Percentiles rank a stretch among this genome's conserved stretches.
Evolutionary conservation across 768 basidiomycete genomes (phyloP).

Genomic region (Amanita subjunquillea): DNA sequence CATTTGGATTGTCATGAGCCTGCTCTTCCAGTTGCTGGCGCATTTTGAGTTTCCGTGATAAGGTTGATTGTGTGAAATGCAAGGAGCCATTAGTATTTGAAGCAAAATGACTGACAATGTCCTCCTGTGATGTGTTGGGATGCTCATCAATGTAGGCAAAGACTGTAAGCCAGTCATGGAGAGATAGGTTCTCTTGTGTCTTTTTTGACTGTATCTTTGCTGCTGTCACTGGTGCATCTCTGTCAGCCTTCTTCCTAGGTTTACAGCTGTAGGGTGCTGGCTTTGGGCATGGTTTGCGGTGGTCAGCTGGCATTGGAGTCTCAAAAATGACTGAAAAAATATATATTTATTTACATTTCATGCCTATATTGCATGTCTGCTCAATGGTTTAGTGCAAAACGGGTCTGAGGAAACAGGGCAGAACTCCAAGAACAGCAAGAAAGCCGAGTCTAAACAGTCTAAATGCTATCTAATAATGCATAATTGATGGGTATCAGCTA

Average conservation of each 20-base stretch:
- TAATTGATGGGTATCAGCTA: conserved; percentile 1
- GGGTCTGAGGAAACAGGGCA: neutral
- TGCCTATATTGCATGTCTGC: neutral
- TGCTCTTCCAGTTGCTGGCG: neutral
- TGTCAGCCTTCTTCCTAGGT: too few species aligned
- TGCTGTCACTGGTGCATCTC: too few species aligned
- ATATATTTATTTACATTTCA: neutral
- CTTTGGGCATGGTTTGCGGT: too few species aligned
- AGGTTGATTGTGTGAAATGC: neutral
- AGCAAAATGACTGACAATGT: neutral
- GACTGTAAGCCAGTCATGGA: too few species aligned
- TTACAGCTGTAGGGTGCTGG: too few species aligned
- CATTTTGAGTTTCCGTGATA: neutral
- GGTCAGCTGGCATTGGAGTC: too few species aligned
- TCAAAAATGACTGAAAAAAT: neutral
- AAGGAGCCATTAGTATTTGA: neutral
- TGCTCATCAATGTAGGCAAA: too few species aligned
- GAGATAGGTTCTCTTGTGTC: too few species aligned
- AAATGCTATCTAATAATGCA: neutral
- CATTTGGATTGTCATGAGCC: neutral
- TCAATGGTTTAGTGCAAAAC: neutral
- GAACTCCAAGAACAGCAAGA: neutral
- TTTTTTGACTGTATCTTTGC: too few species aligned
- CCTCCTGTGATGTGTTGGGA: neutral
- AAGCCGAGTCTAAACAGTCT: neutral